Base-by-base conservation (phyloP, 1,284 basidiomycete species). In the Calocybe gambosa region DNA sequence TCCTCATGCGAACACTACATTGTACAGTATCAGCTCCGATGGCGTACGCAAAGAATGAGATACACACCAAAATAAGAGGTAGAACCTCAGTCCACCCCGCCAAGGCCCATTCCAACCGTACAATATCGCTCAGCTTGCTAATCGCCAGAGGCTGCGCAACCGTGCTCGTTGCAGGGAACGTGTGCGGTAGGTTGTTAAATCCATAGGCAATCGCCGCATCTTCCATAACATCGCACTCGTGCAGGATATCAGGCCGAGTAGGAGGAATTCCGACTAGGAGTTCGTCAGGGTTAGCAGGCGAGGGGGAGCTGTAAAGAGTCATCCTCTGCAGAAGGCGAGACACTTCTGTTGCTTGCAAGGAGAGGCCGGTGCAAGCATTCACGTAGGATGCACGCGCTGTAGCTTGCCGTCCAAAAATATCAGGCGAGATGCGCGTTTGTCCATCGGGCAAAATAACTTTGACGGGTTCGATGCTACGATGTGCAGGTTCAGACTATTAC, bases 151-250 rank as follows among this genome's bases (percentile, higher is more conserved):
- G 92, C 61, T 93, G 91, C 15, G 91, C 95, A 28, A 99, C 91
- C 2, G 96, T 98, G 62, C 87, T 95, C n/a, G 93, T 96, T 1
- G 81, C 69, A 0, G 96, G 95, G 80, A 98, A 93, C 9, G 83
- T 84, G 56, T 89, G 80, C 1, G 92, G 91, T 37, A 99, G 75
- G 60, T 95, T 95, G 72, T 99, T 97, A 75, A 94, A 99, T 1
- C 96, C 96, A 62, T 94, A 97, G 0, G 93, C 95, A 53, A 99
- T 93, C 3, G 96, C 96, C 0, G 88, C 91, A 58, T 99, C 95
- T 63, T 99, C 95, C 85, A 99, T 91, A 58, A 99, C 79, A 65
- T 99, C 95, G 61, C 94, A 97, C 66, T 98, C 93, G 64, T 99
- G 96, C 49, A 99, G 72, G 54, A 99, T 96, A 62, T 99, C 95